Evolutionary conservation across 169 alveolate species (phyloP), one percentile per base, ranked within the genome.

Genomic region (Eimeria sp.): DNA sequence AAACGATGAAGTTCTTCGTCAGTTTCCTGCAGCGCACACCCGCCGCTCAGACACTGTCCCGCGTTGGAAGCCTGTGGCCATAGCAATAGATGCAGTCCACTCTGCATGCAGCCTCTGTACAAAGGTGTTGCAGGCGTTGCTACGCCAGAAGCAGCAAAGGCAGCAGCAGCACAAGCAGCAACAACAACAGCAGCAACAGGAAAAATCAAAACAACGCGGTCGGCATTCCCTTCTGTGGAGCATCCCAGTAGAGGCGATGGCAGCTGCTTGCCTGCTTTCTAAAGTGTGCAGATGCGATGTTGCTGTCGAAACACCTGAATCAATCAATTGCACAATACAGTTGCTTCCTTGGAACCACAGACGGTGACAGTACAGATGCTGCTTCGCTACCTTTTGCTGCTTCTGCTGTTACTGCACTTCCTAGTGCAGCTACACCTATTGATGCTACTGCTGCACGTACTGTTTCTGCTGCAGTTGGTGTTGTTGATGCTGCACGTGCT

Each of bases 131-230:
- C 49, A 13, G 11, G 78, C 78, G 25, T 30, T 67, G 49, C 78
- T 14, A n/a, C 45, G 30, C 49, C 82, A 72, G 82, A 45, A 1
- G 49, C 54, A 34, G 82, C 82, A 72, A 34, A 49, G 40, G 82
- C 54, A 40, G 82, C 78, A 67, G 47, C 49, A n/a, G 49, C 20
- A 67, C 20, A 3, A 67, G 49, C 78, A 67, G 45, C 78, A 27
- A 20, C 78, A n/a, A 54, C 51, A 72, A 51, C 82, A 67, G 76
- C 76, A 67, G 76, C 73, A 63, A 34, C 30, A 63, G 73, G 13
- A 18, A 25, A 22, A 14, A 34, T 22, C 16, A 4, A 22, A 0
- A 3, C 73, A 18, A 9, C 73, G 30, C 9, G 49, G 78, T 20
- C 30, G 78, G 78, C 18, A 51, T 43, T 20, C 49, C 7, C 9